phyloP scores from a whole-genome alignment of 192 early-diverging fungal species.

The Kickxella alabastrina region DNA sequence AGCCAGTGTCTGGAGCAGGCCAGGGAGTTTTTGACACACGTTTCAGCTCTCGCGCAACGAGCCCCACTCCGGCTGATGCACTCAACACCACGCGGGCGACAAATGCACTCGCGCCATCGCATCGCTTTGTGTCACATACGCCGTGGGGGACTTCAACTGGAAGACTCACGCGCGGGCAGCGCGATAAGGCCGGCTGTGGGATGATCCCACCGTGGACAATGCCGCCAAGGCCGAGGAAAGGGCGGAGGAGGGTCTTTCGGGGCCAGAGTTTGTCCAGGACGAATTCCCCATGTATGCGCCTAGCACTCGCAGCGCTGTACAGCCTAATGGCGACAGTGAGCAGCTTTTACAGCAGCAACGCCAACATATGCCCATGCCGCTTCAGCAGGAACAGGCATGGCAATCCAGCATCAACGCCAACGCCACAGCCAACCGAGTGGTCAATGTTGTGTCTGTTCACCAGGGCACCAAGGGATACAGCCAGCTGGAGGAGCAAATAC shows the following conservation, averaged over 20 bases:
- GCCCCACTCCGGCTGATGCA: slow-evolving; percentile 11
- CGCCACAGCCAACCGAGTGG: slow-evolving; percentile 18
- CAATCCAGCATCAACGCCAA: not conserved
- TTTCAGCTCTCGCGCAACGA: slow-evolving; percentile 33
- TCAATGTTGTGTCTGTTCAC: slow-evolving; percentile 38
- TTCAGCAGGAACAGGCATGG: slow-evolving; percentile 14
- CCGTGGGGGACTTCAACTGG: slow-evolving; percentile 46
- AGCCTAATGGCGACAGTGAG: not conserved
- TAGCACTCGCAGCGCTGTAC: not conserved
- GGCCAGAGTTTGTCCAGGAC: not conserved
- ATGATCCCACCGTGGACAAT: slow-evolving; percentile 11
- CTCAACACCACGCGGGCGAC: slow-evolving; percentile 9
- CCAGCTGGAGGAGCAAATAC: slow-evolving; percentile 44
- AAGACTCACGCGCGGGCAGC: slow-evolving; percentile 39
- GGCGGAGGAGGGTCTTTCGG: not conserved
- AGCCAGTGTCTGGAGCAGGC: not conserved
- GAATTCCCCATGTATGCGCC: too few species aligned
- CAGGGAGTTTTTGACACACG: slow-evolving; percentile 8
- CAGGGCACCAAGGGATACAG: slow-evolving; percentile 33
- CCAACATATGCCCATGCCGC: slow-evolving; percentile 12
- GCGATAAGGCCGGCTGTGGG: slow-evolving; percentile 43
- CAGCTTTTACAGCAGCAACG: slow-evolving; percentile 13
- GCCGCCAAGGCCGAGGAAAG: not conserved
- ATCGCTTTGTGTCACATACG: slow-evolving; percentile 47
- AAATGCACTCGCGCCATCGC: slow-evolving; percentile 29